Conservation (phyloP, 345 rosid genomes). For the Lagerstroemia speciosa region DNA sequence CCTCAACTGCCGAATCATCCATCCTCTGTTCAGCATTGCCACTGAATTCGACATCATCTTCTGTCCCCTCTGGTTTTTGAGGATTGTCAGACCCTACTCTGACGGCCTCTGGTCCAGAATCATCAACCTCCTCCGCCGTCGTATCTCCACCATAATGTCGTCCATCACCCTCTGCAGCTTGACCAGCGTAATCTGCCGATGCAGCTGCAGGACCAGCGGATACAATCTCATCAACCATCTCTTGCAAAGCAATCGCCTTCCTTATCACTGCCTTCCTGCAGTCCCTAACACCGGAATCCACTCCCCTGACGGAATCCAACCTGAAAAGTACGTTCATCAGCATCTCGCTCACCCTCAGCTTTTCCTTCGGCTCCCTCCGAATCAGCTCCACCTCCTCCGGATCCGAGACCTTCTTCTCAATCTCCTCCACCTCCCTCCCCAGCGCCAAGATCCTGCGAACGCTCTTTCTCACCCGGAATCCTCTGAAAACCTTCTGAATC, state of each 20-base stretch:
- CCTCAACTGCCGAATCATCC: background rate
- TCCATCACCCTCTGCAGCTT: background rate
- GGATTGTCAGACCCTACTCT: background rate
- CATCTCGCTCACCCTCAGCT: slow-evolving; percentile 40
- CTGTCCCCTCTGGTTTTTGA: background rate
- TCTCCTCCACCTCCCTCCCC: slow-evolving; percentile 31
- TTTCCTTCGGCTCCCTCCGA: slow-evolving; percentile 30
- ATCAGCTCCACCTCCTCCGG: slow-evolving; percentile 25
- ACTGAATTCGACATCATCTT: background rate
- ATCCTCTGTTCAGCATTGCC: background rate
- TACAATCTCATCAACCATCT: slow-evolving; percentile 34
- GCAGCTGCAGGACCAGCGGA: background rate
- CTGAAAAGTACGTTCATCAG: slow-evolving; percentile 46
- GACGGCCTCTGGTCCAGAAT: background rate
- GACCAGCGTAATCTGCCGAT: background rate
- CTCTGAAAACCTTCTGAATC: slow-evolving; percentile 53
- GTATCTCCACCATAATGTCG: background rate
- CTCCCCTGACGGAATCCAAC: slow-evolving; percentile 50
- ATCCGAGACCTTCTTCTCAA: slow-evolving; percentile 30
- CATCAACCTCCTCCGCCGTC: background rate
- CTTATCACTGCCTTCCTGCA: slow-evolving; percentile 40
- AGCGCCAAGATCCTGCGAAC: slow-evolving; percentile 33
- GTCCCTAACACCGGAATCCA: slow-evolving; percentile 47
- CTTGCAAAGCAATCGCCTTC: slow-evolving; percentile 51
- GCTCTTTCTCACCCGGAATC: slow-evolving; percentile 46